Conservation (phyloP, 352 stramenopile species). For the Phytopythium kandeliae region DNA sequence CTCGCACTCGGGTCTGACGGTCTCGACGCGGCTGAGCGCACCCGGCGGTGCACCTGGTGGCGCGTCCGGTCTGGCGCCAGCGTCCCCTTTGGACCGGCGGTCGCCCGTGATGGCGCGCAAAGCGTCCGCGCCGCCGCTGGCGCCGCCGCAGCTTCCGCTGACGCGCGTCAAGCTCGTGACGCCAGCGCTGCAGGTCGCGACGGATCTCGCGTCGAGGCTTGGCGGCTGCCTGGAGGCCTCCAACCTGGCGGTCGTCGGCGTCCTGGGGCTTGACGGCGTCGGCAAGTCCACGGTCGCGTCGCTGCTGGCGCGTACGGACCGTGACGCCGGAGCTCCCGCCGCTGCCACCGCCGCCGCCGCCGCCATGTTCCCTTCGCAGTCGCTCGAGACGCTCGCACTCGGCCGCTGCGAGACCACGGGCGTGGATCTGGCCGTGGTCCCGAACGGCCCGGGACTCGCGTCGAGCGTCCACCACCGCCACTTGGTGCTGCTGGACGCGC, state of each 20-base stretch:
- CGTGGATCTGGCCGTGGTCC: conserved; percentile 50
- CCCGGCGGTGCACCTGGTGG: not conserved
- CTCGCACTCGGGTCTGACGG: conserved; percentile 12
- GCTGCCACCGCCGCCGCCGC: not conserved
- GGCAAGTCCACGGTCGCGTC: conserved; percentile 75
- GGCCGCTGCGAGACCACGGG: conserved; percentile 39
- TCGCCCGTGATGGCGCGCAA: conserved; percentile 1
- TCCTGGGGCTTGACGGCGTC: conserved; percentile 57
- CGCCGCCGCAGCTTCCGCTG: conserved; percentile 14
- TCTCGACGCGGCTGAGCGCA: conserved; percentile 12
- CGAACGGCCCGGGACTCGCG: conserved; percentile 8
- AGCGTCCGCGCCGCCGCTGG: not conserved
- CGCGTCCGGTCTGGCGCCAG: too few species aligned
- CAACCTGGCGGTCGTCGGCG: conserved; percentile 64
- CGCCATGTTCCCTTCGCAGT: conserved; percentile 30
- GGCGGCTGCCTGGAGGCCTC: conserved; percentile 54
- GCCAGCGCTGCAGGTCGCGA: conserved; percentile 51
- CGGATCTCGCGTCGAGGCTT: conserved; percentile 48
- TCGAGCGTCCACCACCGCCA: conserved; percentile 20
- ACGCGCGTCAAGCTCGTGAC: conserved; percentile 55
- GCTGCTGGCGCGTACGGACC: conserved; percentile 20
- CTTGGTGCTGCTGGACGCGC: conserved; percentile 62
- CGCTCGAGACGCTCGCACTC: conserved; percentile 27
- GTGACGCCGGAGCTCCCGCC: too few species aligned
- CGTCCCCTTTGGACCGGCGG: conserved; percentile 8